These are phyloP conservation scores for Lophium mytilinum DNA, from an alignment of 495 filamentous ascomycete genomes.

Conservation along the genomic window DNA sequence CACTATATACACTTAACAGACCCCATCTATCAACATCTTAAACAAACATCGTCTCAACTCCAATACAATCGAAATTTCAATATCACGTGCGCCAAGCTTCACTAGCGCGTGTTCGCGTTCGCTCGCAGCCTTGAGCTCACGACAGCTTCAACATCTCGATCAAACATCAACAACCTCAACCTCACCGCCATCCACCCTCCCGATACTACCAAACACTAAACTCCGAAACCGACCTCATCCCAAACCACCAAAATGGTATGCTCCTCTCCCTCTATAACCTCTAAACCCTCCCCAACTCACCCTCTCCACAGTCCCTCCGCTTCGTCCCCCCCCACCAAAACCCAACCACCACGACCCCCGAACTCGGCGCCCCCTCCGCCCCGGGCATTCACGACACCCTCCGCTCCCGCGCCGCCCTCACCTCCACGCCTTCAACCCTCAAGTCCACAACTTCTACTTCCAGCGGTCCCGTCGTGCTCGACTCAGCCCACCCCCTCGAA, in stretches of 20 bases:
- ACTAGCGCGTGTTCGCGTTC: slow-evolving; percentile 9
- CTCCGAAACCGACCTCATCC: background rate
- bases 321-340: slow-evolving; percentile 62
- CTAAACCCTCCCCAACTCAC: background rate
- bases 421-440: slow-evolving; percentile 35
- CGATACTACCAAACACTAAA: background rate
- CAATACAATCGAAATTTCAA: too few relatives aligned
- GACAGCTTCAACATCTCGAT: slow-evolving; percentile 5
- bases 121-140: slow-evolving; percentile 9
- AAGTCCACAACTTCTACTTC: slow-evolving; percentile 27
- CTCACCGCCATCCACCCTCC: background rate
- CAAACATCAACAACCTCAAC: background rate
- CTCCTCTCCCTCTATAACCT: background rate
- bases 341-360: slow-evolving; percentile 35
- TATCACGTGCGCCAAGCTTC: slow-evolving; percentile 4
- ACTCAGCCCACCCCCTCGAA: slow-evolving; percentile 81
- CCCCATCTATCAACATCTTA: too few relatives aligned
- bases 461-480: slow-evolving; percentile 8
- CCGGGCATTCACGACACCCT: slow-evolving; percentile 89
- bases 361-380: slow-evolving; percentile 68
- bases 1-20: too few relatives aligned
- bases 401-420: slow-evolving; percentile 59
- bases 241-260: slow-evolving; percentile 1
- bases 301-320: slow-evolving; percentile 63
- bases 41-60: too few relatives aligned